These are phyloP conservation scores for Trichophyton schoenleinii DNA, from an alignment of 2,329 filamentous ascomycete species.

Conservation along the genomic window DNA sequence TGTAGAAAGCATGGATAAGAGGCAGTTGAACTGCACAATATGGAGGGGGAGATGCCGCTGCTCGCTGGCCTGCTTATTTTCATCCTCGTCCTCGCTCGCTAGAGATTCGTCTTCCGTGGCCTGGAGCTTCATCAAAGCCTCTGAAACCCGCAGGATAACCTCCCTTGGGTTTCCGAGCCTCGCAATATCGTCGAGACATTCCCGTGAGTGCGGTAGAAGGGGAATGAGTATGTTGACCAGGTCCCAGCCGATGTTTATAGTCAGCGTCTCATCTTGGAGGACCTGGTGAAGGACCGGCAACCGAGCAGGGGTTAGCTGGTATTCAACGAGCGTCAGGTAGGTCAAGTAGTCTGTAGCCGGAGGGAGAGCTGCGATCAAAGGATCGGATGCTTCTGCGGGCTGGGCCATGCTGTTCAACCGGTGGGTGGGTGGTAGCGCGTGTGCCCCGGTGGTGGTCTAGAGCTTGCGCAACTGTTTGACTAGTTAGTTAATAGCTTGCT, in stretches of 20 bases:
- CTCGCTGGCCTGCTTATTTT: constrained; percentile 6
- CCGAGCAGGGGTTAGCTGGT: constrained; percentile 47
- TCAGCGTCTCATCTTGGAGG: constrained; percentile 48
- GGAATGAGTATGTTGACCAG: constrained; percentile 50
- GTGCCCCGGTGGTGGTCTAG: too few species aligned
- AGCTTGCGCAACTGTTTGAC: background rate
- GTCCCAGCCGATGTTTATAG: constrained; percentile 55
- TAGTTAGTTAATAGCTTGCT: background rate
- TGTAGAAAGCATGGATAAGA: constrained; percentile 41
- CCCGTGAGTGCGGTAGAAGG: constrained; percentile 44
- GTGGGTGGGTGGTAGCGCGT: background rate
- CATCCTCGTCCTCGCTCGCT: constrained; percentile 16
- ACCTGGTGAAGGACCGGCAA: constrained; percentile 46
- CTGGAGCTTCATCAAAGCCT: constrained; percentile 46
- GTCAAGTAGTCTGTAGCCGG: constrained; percentile 52
- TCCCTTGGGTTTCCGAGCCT: constrained; percentile 51
- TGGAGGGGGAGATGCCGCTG: constrained; percentile 16
- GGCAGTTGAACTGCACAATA: constrained; percentile 31
- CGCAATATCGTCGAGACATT: constrained; percentile 50
- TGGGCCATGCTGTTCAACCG: constrained; percentile 18
- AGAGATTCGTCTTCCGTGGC: constrained; percentile 29
- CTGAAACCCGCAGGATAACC: constrained; percentile 51
- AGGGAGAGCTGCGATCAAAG: constrained; percentile 46
- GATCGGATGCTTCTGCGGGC: constrained; percentile 26
- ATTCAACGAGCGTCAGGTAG: constrained; percentile 54